phyloP scores from a whole-genome alignment of 2,329 filamentous ascomycete species.

The Lachnellula suecica region DNA sequence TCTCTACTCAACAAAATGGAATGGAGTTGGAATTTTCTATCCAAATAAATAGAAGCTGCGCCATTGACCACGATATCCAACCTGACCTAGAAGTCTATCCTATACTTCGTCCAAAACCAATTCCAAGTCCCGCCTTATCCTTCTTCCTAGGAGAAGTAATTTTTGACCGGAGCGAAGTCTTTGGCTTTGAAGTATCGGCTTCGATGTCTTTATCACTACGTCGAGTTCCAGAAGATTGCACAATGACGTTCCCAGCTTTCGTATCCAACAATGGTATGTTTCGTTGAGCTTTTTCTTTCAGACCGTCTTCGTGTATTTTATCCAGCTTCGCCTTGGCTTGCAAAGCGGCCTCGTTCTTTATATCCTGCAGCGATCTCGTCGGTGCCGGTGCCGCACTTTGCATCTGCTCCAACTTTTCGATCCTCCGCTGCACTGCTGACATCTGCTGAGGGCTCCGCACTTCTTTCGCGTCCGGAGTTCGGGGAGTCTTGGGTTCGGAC shows the following conservation, averaged over 20 bases:
- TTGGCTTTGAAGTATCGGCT: background rate
- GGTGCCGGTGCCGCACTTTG: background rate
- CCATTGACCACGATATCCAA: too few relatives aligned
- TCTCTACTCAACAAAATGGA: too few relatives aligned
- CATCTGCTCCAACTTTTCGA: background rate
- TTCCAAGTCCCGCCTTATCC: background rate
- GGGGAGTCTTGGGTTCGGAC: background rate
- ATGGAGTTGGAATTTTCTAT: too few relatives aligned
- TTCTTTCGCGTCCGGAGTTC: background rate
- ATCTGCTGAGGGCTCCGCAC: background rate
- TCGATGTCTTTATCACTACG: background rate
- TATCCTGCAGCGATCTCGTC: background rate
- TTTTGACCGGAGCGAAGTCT: background rate
- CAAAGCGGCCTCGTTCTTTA: background rate
- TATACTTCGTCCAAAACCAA: too few relatives aligned
- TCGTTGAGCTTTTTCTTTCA: too few relatives aligned
- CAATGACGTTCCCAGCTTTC: background rate
- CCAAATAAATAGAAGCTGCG: too few relatives aligned
- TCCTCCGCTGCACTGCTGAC: background rate
- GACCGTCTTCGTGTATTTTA: background rate
- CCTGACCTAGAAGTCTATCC: background rate
- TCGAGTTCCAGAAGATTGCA: background rate
- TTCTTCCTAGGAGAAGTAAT: background rate
- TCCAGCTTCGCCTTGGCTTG: background rate
- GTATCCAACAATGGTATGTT: too few relatives aligned